Evolutionary conservation across 371 early-diverging fungal genomes (phyloP), one percentile per base, ranked within the genome.

Genomic region (Mucor ambiguus): DNA sequence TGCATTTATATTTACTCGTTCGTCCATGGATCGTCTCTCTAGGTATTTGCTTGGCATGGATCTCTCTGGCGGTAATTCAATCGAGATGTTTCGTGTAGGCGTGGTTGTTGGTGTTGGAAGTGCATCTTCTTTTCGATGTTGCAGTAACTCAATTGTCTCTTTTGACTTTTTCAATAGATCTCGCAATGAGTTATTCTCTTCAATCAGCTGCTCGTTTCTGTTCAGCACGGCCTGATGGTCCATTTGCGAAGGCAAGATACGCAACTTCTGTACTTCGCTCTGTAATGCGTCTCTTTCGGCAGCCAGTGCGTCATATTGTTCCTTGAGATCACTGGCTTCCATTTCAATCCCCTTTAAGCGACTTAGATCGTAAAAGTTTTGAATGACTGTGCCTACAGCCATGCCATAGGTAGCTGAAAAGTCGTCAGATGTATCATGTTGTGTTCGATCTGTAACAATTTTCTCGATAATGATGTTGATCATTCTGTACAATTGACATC

Each of bases 401-500:
- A 64, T 64, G 22, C 69, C 71, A 54, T 63, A 75, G 0, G 67
- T 69, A 18, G 66, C 60, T 4, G 77, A 66, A 55, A 84, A 87
- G 32, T 85, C 83, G 54, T 87, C 85, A 0, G 87, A 82, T 12
- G 84, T 76, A 14, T 48, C 63, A 28, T 63, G 58, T 6, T 74
- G 75, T 38, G 89, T 86, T 37, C 89, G 78, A 58, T 95, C 93
- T 71, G 92, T 85, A 4, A 95, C 93, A 14, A 95, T 85, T 54
- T 93, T 89, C 16, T 90, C 82, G 24, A 93, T 83, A 16, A 93
- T 77, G 18, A 86, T 82, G 66, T 90, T 91, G 49, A 95, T 87
- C 66, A 95, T 78, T 55, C 90, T 93, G 64, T 89, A 90, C 69
- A 91, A 94, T 30, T 88, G 79, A 24, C 70, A 84, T 71, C 78